A percentile compares a stretch with the other conserved stretches of the same genome.
Conservation (phyloP, 2,329 filamentous ascomycete species). For the Neonectria sp. region DNA sequence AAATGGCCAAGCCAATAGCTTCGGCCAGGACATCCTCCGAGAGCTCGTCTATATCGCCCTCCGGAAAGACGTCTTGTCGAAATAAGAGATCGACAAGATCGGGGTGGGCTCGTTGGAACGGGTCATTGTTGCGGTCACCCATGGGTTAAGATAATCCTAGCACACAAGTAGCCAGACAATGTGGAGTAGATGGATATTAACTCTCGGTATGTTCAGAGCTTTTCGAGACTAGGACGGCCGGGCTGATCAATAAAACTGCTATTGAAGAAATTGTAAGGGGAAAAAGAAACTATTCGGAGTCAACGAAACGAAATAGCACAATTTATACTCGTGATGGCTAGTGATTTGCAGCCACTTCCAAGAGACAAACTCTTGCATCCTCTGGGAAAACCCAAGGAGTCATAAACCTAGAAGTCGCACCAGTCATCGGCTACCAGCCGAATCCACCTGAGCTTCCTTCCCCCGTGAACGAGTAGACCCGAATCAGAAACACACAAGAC, state of each 20-base stretch:
- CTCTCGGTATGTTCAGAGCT: neutral
- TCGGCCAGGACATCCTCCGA: conserved; percentile 36
- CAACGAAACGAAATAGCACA: neutral
- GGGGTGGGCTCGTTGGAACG: conserved; percentile 39
- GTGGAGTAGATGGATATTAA: neutral
- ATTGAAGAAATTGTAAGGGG: neutral
- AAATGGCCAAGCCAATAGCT: conserved; percentile 37
- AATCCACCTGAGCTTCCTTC: neutral
- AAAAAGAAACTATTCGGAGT: neutral
- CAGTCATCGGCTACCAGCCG: neutral
- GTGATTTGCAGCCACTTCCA: conserved; percentile 3
- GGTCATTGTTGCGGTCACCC: conserved; percentile 17
- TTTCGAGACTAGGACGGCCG: neutral
- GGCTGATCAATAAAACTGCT: neutral
- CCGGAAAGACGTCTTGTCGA: conserved; percentile 22
- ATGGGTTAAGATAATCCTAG: neutral
- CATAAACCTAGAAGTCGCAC: neutral
- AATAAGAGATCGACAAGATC: conserved; percentile 39
- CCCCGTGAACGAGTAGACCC: neutral
- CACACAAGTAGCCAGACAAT: neutral
- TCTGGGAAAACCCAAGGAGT: neutral
- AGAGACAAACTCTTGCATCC: neutral
- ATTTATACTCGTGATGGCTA: neutral
- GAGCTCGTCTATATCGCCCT: neutral
- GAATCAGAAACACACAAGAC: neutral